Evolutionary conservation across 306 rosid species (phyloP), one percentile per base, ranked within the genome.

Genomic region (Cicer bijugum): DNA sequence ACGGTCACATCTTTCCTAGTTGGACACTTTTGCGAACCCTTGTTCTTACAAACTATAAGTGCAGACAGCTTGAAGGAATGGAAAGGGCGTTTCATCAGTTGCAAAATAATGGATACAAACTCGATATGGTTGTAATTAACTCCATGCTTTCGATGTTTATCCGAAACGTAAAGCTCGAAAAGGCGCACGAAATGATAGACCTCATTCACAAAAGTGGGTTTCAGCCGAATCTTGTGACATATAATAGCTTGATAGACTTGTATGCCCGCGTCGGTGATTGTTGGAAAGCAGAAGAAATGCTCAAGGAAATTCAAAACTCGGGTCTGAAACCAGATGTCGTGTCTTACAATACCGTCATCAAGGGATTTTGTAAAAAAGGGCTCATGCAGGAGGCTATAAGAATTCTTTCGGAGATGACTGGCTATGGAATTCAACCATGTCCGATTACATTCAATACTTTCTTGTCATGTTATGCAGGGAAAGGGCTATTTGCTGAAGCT

Each of bases 221-320:
- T 69, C 90, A 87, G 85, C 99, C 99, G 1, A 88, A 90, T 86
- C 85, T 91, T 4, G 80, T 90, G 35, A 90, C 97, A 37, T 91
- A 89, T 71, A 94, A 95, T 62, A 81, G 89, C 88, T 80, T 95
- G 85, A 90, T 91, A 86, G 91, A 95, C 84, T 85, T 91, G 91
- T 81, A 95, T 58, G 97, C 94, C 6, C 85, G 92, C 61, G 84
- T 80, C 17, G 96, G 96, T 14, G 87, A 86, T 59, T 87, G 96
- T 74, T 95, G 97, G 99, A 90, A 91, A 85, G 97, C 97, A 59
- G 89, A 95, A 82, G 96, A 95, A 85, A 72, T 90, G 82, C 97
- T 95, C 48, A 82, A 64, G 83, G 89, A 81, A 44, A 80, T 95
- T 28, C 77, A 81, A 78, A 78, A 81, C 38, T 82, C 91, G 1